Base-by-base conservation (phyloP, 1,139 yeast species). In the Komagataea norvegica region DNA sequence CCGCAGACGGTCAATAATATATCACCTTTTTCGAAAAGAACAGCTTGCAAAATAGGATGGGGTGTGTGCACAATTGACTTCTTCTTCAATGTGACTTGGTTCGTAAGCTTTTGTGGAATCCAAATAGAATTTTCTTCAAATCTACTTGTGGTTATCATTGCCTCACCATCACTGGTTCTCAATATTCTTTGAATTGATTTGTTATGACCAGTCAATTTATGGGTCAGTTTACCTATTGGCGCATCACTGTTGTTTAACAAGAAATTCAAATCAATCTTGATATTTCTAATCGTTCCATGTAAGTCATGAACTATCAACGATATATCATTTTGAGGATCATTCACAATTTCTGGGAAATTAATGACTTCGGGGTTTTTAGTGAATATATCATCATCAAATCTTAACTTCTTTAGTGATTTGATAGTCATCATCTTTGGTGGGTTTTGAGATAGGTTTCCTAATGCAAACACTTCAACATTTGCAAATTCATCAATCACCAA, bases 161-260 rank as follows among this genome's bases (percentile, higher is more conserved):
- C 69, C 20, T 67, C 64, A 19, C 87, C 87, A 51, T 76, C 75
- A 5, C 72, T 60, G 1, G 95, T 81, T 50, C 88, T 75, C 14
- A 75, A 63, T 1, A 89, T 59, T 38, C 69, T 71, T 47, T 77
- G 75, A 16, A 89, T 79, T 0, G 96, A 83, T 55, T 87, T 88
- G 37, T 78, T 72, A 52, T 87, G 96, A 1, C 97, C 97, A 6
- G 93, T 88, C 40, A 80, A 74, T 50, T 82, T 80, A 49, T 75
- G 69, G 26, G 65, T 61, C 10, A 72, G 38, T 17, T 44, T 38
- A 13, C 57, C 60, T 15, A 51, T 30, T 5, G 46, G 38, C 6
- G 40, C 29, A 18, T 29, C 29, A 6, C 39, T 38, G 1, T 40
- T 36, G 9, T 41, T 44, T 42, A 43, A 53, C 53, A 25, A 70